These are phyloP conservation scores for Pestalotiopsis sp. DNA, from an alignment of 2,329 filamentous ascomycete genomes.

Conservation along the genomic window DNA sequence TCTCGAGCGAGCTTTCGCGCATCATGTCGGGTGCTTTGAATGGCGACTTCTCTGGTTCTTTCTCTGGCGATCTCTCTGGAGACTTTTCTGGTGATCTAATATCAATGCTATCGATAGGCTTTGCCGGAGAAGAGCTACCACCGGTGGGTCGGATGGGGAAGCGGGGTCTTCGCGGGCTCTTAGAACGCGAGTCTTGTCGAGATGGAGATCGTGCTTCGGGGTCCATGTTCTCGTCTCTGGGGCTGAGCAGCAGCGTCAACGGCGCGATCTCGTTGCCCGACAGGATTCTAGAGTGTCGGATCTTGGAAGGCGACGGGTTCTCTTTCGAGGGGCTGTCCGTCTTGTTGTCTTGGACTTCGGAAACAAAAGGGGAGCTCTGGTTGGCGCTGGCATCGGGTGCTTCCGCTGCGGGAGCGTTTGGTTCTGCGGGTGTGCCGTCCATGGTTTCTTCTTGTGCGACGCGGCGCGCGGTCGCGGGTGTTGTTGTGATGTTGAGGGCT, in stretches of 20 bases:
- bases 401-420: not conserved
- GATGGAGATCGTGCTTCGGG: conserved; percentile 21
- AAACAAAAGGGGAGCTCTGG: conserved; percentile 19
- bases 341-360: conserved; percentile 16
- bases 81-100: conserved; percentile 51
- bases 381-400: not conserved
- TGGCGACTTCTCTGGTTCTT: conserved; percentile 19
- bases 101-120: conserved; percentile 52
- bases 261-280: conserved; percentile 61
- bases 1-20: conserved; percentile 18
- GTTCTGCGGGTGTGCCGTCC: not conserved
- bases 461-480: conserved; percentile 30
- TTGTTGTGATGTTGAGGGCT: conserved; percentile 40
- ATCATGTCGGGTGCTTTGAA: conserved; percentile 21
- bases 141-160: conserved; percentile 23
- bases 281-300: conserved; percentile 56
- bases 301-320: conserved; percentile 49
- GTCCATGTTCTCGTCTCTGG: conserved; percentile 25
- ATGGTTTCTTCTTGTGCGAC: conserved; percentile 22
- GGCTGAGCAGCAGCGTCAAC: conserved; percentile 55
- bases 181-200: not conserved
- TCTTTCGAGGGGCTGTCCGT: conserved; percentile 34
- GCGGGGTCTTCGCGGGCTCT: conserved; percentile 46
- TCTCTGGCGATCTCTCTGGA: conserved; percentile 45
- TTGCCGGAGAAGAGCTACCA: conserved; percentile 43